Evolutionary conservation across 371 early-diverging fungal genomes (phyloP), one percentile per base, ranked within the genome.

Genomic region (Capillidium rhysosporum): DNA sequence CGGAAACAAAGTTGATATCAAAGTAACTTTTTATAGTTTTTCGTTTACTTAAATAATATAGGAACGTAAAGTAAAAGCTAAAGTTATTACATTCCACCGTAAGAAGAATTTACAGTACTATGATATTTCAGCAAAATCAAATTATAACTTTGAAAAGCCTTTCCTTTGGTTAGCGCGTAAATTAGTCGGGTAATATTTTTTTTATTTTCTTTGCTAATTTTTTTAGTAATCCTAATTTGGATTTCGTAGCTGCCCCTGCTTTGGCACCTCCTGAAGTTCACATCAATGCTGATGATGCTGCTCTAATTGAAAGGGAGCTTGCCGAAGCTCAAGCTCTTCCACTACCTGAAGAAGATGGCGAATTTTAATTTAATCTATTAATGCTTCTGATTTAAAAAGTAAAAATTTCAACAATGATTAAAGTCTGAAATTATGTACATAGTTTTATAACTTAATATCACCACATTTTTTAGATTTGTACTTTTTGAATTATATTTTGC

Each of bases 141-240:
- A 98, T 84, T 97, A 98, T 83, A 99, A 99, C 88, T 98, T 98
- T 69, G 99, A 98, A 74, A 95, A 96, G 84, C 99, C 99, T 54
- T 99, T 99, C 90, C 76, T 98, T 61, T 91, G 92, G 90, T 81
- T 99, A 59, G 93, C 98, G 31, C 86, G 98, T 63, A 97, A 94
- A 79, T 79, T 99, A 60, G 75, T 82, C 62, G 93, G 79, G 79
- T 78, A 71, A 39, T 67, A 56, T 4, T 24, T 14, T 47, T 40
- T 26, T 40, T 23, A 28, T 54, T 21, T 23, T 55, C 20, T 46
- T 46, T 9, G 21, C 9, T 58, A 38, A 41, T 44, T 46, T 24
- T 20, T 18, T 49, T 59, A 77, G 92, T 52, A 91, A 92, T 72
- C 75, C 84, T 57, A 80, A 87, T 67, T 75, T 99, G 51, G 95